Evolutionary conservation across 2,329 filamentous ascomycete genomes (phyloP).

Genomic region (Trichophaea hybrida): DNA sequence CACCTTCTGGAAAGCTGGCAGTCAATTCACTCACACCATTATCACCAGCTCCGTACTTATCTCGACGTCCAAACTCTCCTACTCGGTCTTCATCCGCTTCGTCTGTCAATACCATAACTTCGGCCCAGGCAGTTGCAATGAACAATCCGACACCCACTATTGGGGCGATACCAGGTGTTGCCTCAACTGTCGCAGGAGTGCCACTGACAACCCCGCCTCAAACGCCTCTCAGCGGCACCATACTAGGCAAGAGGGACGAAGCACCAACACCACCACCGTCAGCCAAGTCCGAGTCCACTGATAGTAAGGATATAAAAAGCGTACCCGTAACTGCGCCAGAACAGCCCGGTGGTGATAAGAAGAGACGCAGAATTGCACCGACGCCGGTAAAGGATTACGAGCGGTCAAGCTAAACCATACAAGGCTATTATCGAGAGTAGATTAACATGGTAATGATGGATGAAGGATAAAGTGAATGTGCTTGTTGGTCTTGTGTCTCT

Average conservation of each 20-base stretch:
- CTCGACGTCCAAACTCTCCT: conserved; percentile 14
- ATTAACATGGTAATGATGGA: not conserved
- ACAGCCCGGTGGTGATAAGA: conserved; percentile 40
- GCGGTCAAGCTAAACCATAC: not conserved
- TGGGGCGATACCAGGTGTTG: conserved; percentile 61
- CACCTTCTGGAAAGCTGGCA: conserved; percentile 34
- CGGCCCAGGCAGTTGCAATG: conserved; percentile 37
- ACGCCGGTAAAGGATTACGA: conserved; percentile 37
- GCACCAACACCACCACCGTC: conserved; percentile 34
- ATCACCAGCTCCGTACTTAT: conserved; percentile 27
- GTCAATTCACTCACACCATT: conserved; percentile 36
- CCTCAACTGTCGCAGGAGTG: conserved; percentile 56
- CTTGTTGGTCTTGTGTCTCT: conserved; percentile 5
- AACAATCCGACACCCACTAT: conserved; percentile 69
- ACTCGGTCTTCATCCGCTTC: conserved; percentile 21
- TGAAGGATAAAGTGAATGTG: not conserved
- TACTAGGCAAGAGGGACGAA: conserved; percentile 40
- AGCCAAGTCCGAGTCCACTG: conserved; percentile 34
- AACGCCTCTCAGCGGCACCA: conserved; percentile 53
- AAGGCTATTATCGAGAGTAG: not conserved
- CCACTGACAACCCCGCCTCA: conserved; percentile 78
- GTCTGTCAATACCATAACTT: conserved; percentile 29
- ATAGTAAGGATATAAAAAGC: conserved; percentile 31
- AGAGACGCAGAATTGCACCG: conserved; percentile 57
- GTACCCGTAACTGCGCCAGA: conserved; percentile 33